Base-by-base conservation (phyloP, 164 flowering plant genomes). In the Liquidambar formosana region DNA sequence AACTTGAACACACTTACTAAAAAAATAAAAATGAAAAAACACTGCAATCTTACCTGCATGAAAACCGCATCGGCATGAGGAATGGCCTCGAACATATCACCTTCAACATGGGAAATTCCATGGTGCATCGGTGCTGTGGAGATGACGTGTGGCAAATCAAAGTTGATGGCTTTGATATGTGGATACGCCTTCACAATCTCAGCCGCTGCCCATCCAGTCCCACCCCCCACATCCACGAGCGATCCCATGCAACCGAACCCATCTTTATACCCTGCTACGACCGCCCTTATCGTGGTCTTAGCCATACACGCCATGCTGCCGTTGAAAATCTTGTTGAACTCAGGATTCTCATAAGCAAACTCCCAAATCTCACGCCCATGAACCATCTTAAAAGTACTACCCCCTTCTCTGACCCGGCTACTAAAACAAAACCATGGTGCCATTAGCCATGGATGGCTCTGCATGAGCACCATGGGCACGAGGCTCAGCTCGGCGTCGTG, bases 141-240 rank as follows among this genome's bases (percentile, higher is more conserved):
- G 11, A 86, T 67, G 5, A 83, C 84, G 48, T 83, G 80, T 3
- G 87, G 83, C 61, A 82, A 47, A 70, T 86, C 89, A 64, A 86
- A 84, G 73, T 84, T 84, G n/a, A 73, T 67, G 0, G 81, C 86
- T 9, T 43, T 61, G 14, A 85, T 43, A 57, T 83, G 82, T 1
- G 88, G 85, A 73, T 71, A 41, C 0, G 73, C 71, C 62, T 69
- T 75, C 27, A 81, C 86, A 38, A 86, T 77, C 70, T 75, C 79
- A 0, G 70, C 64, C 0, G 81, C 21, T 6, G 65, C 21, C 0
- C 60, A 47, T 1, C 90, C 86, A 0, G 67, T 79, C 4, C 88
- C 88, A 4, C 90, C 88, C 3, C 85, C 90, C 3, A 84, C 87
- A 44, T 86, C 88, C 12, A 83, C 84, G 51, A 86, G 8, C 4